These are phyloP conservation scores for Logfia minima DNA, from an alignment of 129 eudicot species.

Conservation along the genomic window DNA sequence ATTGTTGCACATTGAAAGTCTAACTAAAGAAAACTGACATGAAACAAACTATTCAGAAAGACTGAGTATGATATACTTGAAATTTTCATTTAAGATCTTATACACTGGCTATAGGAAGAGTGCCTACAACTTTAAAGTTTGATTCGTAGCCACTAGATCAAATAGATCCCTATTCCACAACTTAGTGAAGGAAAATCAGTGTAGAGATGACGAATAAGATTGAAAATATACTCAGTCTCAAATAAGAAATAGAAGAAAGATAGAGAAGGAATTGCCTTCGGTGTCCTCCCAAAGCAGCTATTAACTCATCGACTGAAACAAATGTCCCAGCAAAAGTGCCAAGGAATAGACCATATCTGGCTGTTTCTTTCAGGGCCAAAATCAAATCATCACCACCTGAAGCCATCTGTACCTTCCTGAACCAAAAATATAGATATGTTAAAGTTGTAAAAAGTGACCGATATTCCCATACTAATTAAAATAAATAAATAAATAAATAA, in stretches of 20 bases:
- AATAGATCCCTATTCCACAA: constrained; percentile 3
- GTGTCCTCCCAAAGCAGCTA: constrained; percentile 89
- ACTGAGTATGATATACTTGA: constrained; percentile 11
- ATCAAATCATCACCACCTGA: constrained; percentile 68
- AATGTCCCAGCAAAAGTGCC: constrained; percentile 97
- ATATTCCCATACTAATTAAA: not conserved
- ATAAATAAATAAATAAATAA: too few species aligned
- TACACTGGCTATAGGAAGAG: not conserved
- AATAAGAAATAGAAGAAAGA: not conserved
- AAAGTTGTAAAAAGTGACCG: constrained; percentile 8
- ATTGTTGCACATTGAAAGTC: constrained; percentile 8
- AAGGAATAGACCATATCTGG: constrained; percentile 92
- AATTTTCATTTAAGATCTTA: not conserved
- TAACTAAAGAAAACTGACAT: constrained; percentile 18
- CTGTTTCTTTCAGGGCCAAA: constrained; percentile 76
- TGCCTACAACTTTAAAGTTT: not conserved
- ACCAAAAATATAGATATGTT: constrained; percentile 21
- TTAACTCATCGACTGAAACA: constrained; percentile 84
- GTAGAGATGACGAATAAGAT: not conserved
- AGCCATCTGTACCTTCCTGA: constrained; percentile 73
- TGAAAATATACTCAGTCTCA: not conserved
- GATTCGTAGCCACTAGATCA: constrained; percentile 3
- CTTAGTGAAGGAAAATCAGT: not conserved
- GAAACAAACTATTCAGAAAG: constrained; percentile 20
- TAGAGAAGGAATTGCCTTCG: constrained; percentile 48